Evolutionary conservation across 2,329 filamentous ascomycete species (phyloP).

Genomic region (Fragosphaeria purpurea): DNA sequence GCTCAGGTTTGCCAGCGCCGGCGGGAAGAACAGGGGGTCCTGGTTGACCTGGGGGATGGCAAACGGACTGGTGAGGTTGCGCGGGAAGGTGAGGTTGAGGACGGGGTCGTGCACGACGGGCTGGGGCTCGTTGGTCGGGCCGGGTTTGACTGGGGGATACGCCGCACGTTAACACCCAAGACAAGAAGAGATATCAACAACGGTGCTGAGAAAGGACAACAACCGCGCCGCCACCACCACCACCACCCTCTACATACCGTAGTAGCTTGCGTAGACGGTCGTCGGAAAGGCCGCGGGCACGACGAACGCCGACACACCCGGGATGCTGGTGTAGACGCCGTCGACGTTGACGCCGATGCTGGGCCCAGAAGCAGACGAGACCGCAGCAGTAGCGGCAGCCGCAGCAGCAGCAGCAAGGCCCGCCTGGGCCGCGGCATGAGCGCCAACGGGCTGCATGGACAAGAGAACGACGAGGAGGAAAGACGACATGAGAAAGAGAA

Average conservation of each 20-base stretch:
- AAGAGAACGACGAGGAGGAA: slow-evolving; percentile 5
- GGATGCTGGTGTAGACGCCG: slow-evolving; percentile 12
- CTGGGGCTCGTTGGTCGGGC: slow-evolving; percentile 23
- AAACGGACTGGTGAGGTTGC: slow-evolving; percentile 43
- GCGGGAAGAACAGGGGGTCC: slow-evolving; percentile 42
- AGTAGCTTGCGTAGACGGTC: slow-evolving; percentile 39
- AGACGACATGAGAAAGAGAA: slow-evolving; percentile 8
- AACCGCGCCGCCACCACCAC: too few species aligned
- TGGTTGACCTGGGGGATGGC: slow-evolving; percentile 36
- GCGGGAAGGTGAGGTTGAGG: slow-evolving; percentile 42
- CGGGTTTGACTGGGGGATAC: slow-evolving; percentile 16
- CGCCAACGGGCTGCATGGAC: slow-evolving; percentile 3
- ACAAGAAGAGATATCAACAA: too few species aligned
- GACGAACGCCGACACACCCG: slow-evolving; percentile 26
- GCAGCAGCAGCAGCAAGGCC: slow-evolving; percentile 5
- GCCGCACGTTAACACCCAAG: too few species aligned
- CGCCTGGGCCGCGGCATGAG: background rate
- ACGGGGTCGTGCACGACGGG: slow-evolving; percentile 41
- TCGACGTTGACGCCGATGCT: background rate
- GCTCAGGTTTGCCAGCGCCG: slow-evolving; percentile 33
- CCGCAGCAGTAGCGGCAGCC: background rate
- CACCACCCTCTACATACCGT: slow-evolving; percentile 20
- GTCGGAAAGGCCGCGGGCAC: slow-evolving; percentile 40
- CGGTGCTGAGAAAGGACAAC: too few species aligned
- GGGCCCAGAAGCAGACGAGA: background rate